A percentile compares a stretch with the other conserved stretches of the same genome.
Evolutionary conservation across 2,329 filamentous ascomycete genomes (phyloP).

Genomic region (Achaetomium macrosporum): DNA sequence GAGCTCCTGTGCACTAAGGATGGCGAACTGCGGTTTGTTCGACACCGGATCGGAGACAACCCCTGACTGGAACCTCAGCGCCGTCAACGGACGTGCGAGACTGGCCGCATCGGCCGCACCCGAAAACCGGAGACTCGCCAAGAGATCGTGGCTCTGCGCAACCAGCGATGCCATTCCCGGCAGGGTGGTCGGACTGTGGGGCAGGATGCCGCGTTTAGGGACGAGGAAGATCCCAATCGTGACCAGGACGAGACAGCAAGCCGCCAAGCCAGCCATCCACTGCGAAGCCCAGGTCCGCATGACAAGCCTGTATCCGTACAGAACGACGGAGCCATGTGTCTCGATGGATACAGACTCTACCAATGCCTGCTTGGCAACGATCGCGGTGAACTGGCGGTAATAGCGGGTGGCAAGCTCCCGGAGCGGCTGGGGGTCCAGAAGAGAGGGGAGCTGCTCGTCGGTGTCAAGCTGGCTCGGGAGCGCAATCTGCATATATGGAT

Average conservation of each 20-base stretch:
- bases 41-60: background rate
- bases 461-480: background rate
- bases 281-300: background rate
- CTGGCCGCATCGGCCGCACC: background rate
- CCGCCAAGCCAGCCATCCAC: background rate
- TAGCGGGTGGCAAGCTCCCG: background rate
- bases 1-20: background rate
- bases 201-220: background rate
- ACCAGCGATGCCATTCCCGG: background rate
- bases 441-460: background rate
- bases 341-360: background rate
- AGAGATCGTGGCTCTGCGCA: background rate
- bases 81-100: background rate
- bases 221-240: background rate
- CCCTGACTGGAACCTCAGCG: background rate
- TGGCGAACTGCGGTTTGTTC: background rate
- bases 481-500: background rate
- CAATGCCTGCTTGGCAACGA: background rate
- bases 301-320: background rate
- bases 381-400: background rate
- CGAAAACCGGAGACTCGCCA: background rate
- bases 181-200: background rate
- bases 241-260: background rate
- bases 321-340: background rate
- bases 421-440: background rate